Base-by-base conservation (phyloP, 208 protist genomes). In the Crithidia brevicula region DNA sequence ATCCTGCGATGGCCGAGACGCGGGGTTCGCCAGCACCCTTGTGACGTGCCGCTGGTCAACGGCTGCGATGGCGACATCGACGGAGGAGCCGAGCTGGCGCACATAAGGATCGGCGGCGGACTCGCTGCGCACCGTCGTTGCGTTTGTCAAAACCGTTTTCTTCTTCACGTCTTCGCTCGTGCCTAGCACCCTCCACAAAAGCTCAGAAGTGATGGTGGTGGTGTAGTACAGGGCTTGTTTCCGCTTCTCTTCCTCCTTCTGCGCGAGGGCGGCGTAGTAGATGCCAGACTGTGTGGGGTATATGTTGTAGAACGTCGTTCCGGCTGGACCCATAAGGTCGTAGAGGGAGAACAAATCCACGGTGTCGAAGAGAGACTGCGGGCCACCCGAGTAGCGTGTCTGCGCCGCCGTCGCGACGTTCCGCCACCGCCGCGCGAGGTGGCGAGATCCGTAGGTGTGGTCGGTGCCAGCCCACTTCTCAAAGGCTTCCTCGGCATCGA, bases 401-500 rank as follows among this genome's bases (percentile, higher is more conserved):
- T 47, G 53, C 52, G 36, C 47, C 7, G 22, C 28, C 6, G 50
- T 42, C 23, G 28, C 38, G 34, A 43, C 23, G 9, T 15, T 43
- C 1, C 61, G 63, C 84, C 85, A 95, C 30, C 66, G 45, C 28
- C 64, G 31, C 16, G 94, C 88, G 15, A 98, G 75, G 75, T 96
- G 91, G 20, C 94, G 82, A 2, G 96, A 85, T 9, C 94, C 94
- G 75, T 97, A 98, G n/a, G 96, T 90, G 78, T 94, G 83, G 74
- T 98, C 96, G 9, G 74, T 77, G n/a, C 47, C 73, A 2, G 36
- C 57, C 94, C 96, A 98, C 25, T 87, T 3, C 23, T 74, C 63
- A 75, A 97, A 96, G 2, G 96, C 96, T 80, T 98, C 96, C 67
- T 98, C 96, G 0, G 92, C 96, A 79, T 98, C 96, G 83, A 98